These are phyloP conservation scores for Nasturtium officinale DNA, from an alignment of 345 rosid genomes.

Conservation along the genomic window DNA sequence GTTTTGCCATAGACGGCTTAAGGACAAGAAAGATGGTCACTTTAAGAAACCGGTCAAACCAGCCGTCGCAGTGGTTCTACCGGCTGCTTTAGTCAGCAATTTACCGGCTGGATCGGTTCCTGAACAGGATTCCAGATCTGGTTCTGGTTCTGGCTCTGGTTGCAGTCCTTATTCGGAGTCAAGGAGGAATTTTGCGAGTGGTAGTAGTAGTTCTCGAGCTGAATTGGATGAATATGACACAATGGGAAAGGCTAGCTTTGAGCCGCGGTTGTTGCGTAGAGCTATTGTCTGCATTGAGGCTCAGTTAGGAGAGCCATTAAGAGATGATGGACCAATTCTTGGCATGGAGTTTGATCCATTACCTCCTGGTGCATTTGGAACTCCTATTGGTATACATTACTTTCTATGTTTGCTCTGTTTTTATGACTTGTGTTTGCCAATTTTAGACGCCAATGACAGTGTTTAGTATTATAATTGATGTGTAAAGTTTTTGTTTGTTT, in stretches of 20 bases:
- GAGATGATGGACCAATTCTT: constrained; percentile 96
- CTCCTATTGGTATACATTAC: constrained; percentile 69
- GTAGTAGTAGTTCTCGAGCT: constrained; percentile 48
- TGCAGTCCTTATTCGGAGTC: constrained; percentile 71
- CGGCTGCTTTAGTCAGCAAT: constrained; percentile 47
- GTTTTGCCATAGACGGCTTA: constrained; percentile 98
- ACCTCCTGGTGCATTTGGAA: constrained; percentile 96
- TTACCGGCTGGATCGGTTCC: constrained; percentile 50
- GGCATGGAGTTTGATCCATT: constrained; percentile 97
- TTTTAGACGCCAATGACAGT: background rate
- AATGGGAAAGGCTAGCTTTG: constrained; percentile 52
- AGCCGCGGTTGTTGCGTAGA: constrained; percentile 78
- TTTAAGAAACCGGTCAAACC: constrained; percentile 55
- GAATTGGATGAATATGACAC: constrained; percentile 55
- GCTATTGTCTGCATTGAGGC: constrained; percentile 93
- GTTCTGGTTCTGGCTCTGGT: constrained; percentile 66
- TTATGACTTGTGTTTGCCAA: background rate
- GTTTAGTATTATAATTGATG: background rate
- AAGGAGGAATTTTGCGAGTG: constrained; percentile 47
- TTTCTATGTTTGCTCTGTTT: constrained; percentile 17
- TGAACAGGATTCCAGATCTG: constrained; percentile 70
- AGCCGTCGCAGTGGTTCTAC: constrained; percentile 32
- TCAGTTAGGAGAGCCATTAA: constrained; percentile 90
- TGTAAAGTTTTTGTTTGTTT: background rate
- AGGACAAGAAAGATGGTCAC: constrained; percentile 77